phyloP scores from a whole-genome alignment of 164 flowering plant species.

The Berberis vulgaris region DNA sequence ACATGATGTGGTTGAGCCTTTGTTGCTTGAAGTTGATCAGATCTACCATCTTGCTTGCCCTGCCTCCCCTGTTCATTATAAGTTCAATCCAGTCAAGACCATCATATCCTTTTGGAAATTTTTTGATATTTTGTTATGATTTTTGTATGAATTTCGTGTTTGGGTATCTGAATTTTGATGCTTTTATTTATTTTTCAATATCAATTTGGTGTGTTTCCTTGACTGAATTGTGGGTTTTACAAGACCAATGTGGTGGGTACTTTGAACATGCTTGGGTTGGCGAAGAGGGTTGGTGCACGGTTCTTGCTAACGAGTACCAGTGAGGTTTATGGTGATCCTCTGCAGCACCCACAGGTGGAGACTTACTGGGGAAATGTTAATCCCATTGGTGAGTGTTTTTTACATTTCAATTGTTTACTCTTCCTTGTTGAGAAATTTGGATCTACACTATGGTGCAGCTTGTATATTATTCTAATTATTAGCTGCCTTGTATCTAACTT shows the following conservation, averaged over 20 bases:
- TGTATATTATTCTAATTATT: too few relatives aligned
- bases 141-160: neutral
- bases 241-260: conserved; percentile 99
- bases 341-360: conserved; percentile 89
- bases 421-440: too few relatives aligned
- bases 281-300: conserved; percentile 90
- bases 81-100: conserved; percentile 89
- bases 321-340: conserved; percentile 96
- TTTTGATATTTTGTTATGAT: neutral
- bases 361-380: conserved; percentile 99
- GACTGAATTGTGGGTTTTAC: conserved; percentile 26
- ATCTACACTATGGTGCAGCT: too few relatives aligned
- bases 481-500: too few relatives aligned
- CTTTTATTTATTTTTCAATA: too few relatives aligned
- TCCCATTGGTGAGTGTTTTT: conserved; percentile 62
- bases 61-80: conserved; percentile 94
- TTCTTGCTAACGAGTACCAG: conserved; percentile 93
- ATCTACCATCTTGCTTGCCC: conserved; percentile 98
- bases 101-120: conserved; percentile 55
- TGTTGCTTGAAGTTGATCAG: conserved; percentile 83
- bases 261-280: conserved; percentile 90
- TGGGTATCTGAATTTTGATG: neutral
- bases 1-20: conserved; percentile 87
- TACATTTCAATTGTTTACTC: neutral
- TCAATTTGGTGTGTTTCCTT: conserved; percentile 18